Base-by-base conservation (phyloP, 2,329 filamentous ascomycete genomes). In the Diaporthe batatas region DNA sequence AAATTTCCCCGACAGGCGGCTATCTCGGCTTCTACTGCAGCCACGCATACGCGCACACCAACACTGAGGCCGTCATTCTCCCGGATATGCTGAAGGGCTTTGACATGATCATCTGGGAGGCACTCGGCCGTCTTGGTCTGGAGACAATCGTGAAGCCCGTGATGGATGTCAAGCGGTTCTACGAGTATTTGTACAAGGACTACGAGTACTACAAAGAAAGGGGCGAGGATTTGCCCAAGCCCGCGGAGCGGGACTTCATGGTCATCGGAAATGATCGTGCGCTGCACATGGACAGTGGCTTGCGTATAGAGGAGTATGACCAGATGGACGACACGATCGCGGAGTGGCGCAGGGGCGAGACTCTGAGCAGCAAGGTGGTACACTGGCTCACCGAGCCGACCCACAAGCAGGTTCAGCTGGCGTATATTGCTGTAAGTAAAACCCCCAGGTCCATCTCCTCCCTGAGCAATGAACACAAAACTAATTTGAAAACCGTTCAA, bases 31-130 rank as follows among this genome's bases (percentile, higher is more conserved):
- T 87, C 49, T 82, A 78, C 67, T 88, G 85, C 73, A 81, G 81
- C 6, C 86, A 89, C 71, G 80, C 81, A 0, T 89, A 89, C 74
- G 80, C 85, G 0, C 84, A 88, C 64, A 79, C 80, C 1, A 79
- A 80, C 1, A 49, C 58, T 14, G 81, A 79, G 1, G 25, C 59
- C 0, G 77, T 78, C 0, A 36, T 75, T 7, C 76, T 86, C 3
- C 84, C 83, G 0, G 77, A 76, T 3, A 77, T 78, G 0, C 78
- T 89, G 4, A 89, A 88, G 75, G 85, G 86, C 0, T 76, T 83
- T 1, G 86, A 88, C 73, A 82, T 86, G 73, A 78, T 82, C 0
- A 71, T 87, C 0, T 88, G 68, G 59, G 73, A 75, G 55, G 65
- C 73, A 32, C 75, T 76, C 57, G n/a, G n/a, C 21, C 55, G 65